Base-by-base conservation (phyloP, 2,329 filamentous ascomycete genomes). In the Xylariaceae sp. region DNA sequence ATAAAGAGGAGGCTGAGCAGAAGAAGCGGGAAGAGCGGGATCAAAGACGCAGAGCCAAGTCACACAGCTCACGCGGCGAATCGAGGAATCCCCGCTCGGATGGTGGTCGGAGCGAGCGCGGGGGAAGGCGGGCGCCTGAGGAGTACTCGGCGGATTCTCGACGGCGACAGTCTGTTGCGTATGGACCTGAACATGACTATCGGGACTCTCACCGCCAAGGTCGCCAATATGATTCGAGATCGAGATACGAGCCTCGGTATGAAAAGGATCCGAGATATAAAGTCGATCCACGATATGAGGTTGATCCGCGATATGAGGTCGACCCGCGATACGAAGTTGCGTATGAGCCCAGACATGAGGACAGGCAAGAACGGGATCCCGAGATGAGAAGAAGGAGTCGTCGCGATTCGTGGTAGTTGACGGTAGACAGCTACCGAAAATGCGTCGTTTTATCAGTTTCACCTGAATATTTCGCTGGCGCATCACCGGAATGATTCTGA, bases 1-100 rank as follows among this genome's bases (percentile, higher is more conserved):
- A 64, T 22, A 58, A 50, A 38, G 62, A 63, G 36, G 48, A 57
- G 14, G 53, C 58, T 11, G 52, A 53, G n/a, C 56, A 57, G 40
- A 49, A 45, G 12, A 54, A 60, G 17, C 55, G 59, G 2, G 52
- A 59, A 11, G 54, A 58, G 5, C 55, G 54, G 6, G 54, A 58
- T 9, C 46, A 52, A 10, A 53, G 51, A 10, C 45, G 55, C 17
- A 40, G 56, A 7, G 55, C 22, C 22, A 27, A 27, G 22, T 27
- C 22, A 4, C 22, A 27, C 4, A 52, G 42, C 11, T 53, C 31
- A 18, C 54, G 52, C 30, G 22, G 31, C 39, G 39, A 50, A 22
- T 47, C 42, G 31, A 3, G 31, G 30, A 27, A 22, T n/a, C 42
- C 11, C 14, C 36, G 39, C 38, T 14, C 27, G 32, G 39, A 12